Base-by-base conservation (phyloP, 257 asterid species). In the Lavandula angustifolia region DNA sequence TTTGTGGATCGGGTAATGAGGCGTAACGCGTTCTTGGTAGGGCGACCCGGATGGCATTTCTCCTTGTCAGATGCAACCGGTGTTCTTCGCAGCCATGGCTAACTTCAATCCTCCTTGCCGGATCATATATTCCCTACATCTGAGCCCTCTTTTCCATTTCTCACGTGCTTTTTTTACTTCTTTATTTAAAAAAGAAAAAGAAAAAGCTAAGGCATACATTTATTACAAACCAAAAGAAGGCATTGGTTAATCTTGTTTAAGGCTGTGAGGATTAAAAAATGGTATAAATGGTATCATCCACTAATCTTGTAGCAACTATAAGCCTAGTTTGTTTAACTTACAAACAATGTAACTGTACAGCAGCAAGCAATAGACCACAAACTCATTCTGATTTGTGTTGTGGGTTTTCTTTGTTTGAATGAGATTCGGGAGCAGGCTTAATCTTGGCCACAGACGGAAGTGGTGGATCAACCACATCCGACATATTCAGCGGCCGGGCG, bases 381-480 rank as follows among this genome's bases (percentile, higher is more conserved):
- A 22, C 27, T 22, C 27, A 22, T 22, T 22, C 27, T 22, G 84
- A 56, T 32, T 72, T 74, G 17, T 67, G 48, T 13, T 46, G 22
- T 10, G 73, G 56, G 32, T 49, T 10, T 14, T 35, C 16, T 12
- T 7, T 41, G 6, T n/a, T n/a, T n/a, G 54, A 0, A 11, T 38
- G 7, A 43, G 56, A 49, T 9, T 66, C 29, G 14, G 60, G 40
- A 35, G 70, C 11, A 1, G 76, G 40, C 1, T 69, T 17, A n/a
- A 54, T 67, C 73, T 73, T 73, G 54, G 75, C 70, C 3, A 83
- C 68, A 1, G 79, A 53, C 6, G 89, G 89, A 68, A 83, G 31
- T 0, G 89, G 89, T 61, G 89, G 81, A 71, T 80, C 84, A 9
- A 76, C 75, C 38, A 83, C 73, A 7, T 83, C 80, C 0, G 63